Evolutionary conservation across 2,329 filamentous ascomycete genomes (phyloP).

Genomic region (Geoglossum cookeanum): DNA sequence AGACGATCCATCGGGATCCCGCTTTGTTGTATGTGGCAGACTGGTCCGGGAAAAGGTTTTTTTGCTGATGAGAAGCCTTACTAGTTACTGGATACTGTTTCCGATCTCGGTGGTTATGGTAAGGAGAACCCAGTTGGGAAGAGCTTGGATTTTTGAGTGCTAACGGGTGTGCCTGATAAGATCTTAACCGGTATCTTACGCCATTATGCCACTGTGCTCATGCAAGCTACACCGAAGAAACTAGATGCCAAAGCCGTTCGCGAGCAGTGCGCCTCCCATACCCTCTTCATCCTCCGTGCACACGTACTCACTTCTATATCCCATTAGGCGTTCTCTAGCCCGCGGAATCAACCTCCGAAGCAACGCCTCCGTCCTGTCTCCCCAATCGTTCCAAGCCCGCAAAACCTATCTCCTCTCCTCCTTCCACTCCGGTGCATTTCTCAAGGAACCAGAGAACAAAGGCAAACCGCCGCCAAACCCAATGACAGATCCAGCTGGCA

Average conservation of each 20-base stretch:
- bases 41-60: background rate
- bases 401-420: conserved; percentile 64
- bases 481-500: conserved; percentile 83
- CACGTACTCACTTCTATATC: background rate
- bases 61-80: conserved; percentile 4
- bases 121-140: conserved; percentile 10
- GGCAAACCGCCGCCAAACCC: conserved; percentile 84
- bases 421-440: conserved; percentile 69
- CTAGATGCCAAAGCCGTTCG: conserved; percentile 55
- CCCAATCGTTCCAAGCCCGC: conserved; percentile 56
- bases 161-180: conserved; percentile 22
- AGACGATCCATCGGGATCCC: conserved; percentile 96
- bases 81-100: conserved; percentile 95
- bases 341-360: conserved; percentile 69
- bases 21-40: conserved; percentile 64
- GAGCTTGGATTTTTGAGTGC: background rate
- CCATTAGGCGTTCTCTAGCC: conserved; percentile 40
- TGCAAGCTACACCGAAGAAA: conserved; percentile 70
- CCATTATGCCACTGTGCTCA: conserved; percentile 87
- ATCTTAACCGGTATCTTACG: conserved; percentile 87
- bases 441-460: conserved; percentile 73
- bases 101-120: conserved; percentile 97
- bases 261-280: conserved; percentile 40
- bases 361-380: conserved; percentile 65
- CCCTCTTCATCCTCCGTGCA: background rate